Evolutionary conservation across 306 rosid genomes (phyloP).

Genomic region (Castanea mollissima): DNA sequence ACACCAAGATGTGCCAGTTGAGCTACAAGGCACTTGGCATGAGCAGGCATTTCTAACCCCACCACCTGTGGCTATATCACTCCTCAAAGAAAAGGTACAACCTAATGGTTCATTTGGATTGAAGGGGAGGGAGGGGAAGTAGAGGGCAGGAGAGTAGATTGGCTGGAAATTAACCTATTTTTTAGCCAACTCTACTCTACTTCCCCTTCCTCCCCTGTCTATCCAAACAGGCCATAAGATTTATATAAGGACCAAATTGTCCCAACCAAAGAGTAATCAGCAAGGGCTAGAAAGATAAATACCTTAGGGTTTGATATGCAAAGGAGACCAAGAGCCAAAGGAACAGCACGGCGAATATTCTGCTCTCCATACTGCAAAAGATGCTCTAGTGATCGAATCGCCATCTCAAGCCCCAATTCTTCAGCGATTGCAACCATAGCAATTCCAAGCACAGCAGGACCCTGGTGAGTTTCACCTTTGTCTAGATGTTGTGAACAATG

Average conservation of each 20-base stretch:
- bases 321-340: constrained; percentile 91
- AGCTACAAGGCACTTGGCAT: no score
- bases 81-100: not conserved
- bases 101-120: not conserved
- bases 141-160: no score
- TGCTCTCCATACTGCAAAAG: constrained; percentile 98
- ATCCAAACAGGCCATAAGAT: no score
- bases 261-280: not conserved
- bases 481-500: constrained; percentile 99
- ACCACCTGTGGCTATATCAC: not conserved
- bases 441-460: constrained; percentile 99
- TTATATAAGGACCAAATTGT: not conserved
- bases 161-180: no score
- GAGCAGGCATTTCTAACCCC: not conserved
- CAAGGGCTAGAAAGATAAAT: constrained; percentile 18
- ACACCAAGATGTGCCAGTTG: no score
- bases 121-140: no score
- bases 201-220: no score
- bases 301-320: constrained; percentile 99
- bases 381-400: constrained; percentile 94
- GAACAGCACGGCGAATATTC: constrained; percentile 92
- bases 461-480: constrained; percentile 94
- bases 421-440: constrained; percentile 99
- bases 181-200: no score
- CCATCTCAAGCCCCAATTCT: constrained; percentile 96